Evolutionary conservation across 352 stramenopile genomes (phyloP).

Genomic region (Phytopythium cucurbitacearum): DNA sequence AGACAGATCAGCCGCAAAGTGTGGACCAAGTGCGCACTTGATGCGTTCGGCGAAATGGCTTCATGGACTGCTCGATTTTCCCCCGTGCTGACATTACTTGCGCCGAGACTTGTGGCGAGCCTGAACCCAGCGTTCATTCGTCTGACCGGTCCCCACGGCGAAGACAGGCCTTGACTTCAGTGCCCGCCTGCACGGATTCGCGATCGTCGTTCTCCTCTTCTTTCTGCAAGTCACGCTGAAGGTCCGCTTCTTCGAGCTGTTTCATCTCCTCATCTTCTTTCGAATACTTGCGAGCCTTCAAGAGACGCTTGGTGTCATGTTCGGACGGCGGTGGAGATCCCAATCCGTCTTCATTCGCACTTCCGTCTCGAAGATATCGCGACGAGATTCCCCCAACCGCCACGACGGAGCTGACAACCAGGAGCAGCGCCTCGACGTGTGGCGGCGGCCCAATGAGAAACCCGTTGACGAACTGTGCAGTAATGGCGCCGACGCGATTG

Average conservation of each 20-base stretch:
- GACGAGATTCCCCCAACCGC: slow-evolving; percentile 51
- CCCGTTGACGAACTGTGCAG: slow-evolving; percentile 89
- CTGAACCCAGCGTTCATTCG: not conserved
- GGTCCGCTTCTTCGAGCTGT: not conserved
- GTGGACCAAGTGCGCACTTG: too few species aligned
- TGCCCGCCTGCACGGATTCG: not conserved
- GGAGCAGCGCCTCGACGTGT: slow-evolving; percentile 71
- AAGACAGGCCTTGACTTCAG: slow-evolving; percentile 1
- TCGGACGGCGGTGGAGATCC: not conserved
- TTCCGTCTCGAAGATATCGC: slow-evolving; percentile 25
- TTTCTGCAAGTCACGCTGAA: not conserved
- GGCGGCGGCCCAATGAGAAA: slow-evolving; percentile 75
- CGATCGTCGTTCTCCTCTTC: not conserved
- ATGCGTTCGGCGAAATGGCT: too few species aligned
- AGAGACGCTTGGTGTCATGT: not conserved
- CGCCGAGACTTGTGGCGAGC: too few species aligned
- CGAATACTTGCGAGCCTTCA: not conserved
- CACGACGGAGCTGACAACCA: slow-evolving; percentile 78
- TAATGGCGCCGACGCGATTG: slow-evolving; percentile 86
- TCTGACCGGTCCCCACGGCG: not conserved
- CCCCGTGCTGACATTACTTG: too few species aligned
- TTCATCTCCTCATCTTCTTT: slow-evolving; percentile 1
- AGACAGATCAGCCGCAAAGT: too few species aligned
- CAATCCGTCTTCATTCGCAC: not conserved
- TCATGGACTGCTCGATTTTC: too few species aligned